A percentile compares a stretch with the other conserved stretches of the same genome.
Evolutionary conservation across 306 rosid genomes (phyloP).

Genomic region (Cicer chorassanicum): DNA sequence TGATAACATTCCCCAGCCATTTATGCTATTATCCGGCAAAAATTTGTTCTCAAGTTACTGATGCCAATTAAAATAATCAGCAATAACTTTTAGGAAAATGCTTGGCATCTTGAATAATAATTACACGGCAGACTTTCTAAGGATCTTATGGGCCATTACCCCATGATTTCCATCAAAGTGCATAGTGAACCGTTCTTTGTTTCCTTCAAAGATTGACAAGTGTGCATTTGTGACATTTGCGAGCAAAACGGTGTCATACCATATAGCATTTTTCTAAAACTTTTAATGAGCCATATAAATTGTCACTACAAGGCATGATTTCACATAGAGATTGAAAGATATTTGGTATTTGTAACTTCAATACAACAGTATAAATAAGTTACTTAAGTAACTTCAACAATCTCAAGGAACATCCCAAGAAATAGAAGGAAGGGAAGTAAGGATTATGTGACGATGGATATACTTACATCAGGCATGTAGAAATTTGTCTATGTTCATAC

Average conservation of each 20-base stretch:
- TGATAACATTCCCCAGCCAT: conserved; percentile 20
- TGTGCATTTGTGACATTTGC: too few relatives aligned
- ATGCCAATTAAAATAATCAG: conserved; percentile 31
- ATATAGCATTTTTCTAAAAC: too few relatives aligned
- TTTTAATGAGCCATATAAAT: background rate
- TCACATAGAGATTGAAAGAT: conserved; percentile 31
- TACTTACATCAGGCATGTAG: conserved; percentile 12
- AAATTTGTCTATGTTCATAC: conserved; percentile 15
- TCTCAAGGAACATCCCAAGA: background rate
- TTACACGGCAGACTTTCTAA: too few relatives aligned
- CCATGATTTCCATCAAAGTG: too few relatives aligned
- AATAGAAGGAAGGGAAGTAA: conserved; percentile 13
- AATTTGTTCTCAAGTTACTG: conserved; percentile 4
- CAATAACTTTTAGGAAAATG: background rate
- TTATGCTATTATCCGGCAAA: conserved; percentile 24
- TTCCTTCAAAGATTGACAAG: too few relatives aligned
- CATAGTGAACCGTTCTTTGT: too few relatives aligned
- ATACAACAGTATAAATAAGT: background rate
- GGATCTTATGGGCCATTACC: too few relatives aligned
- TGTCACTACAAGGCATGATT: conserved; percentile 9
- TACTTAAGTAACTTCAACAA: conserved; percentile 1
- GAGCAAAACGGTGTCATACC: too few relatives aligned
- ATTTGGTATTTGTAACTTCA: conserved; percentile 26
- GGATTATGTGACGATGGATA: conserved; percentile 5
- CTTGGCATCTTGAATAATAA: too few relatives aligned